These are phyloP conservation scores for Pseudogymnoascus sp. DNA, from an alignment of 2,329 filamentous ascomycete species.

Conservation along the genomic window DNA sequence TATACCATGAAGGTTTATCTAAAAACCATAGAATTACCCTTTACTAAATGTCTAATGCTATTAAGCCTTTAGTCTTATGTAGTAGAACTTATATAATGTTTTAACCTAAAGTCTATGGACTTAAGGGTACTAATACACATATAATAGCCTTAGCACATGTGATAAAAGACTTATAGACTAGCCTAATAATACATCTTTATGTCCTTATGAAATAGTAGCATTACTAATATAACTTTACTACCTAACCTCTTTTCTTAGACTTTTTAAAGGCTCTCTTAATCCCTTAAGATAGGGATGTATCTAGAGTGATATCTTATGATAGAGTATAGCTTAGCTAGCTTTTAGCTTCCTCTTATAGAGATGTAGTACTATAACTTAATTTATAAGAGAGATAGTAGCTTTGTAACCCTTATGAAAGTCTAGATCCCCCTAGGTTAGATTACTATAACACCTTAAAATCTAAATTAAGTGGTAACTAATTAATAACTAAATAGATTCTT, in stretches of 20 bases:
- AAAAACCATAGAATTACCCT: too few species aligned
- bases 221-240: slow-evolving; percentile 25
- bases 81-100: too few species aligned
- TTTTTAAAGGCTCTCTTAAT: slow-evolving; percentile 9
- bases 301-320: slow-evolving; percentile 16
- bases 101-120: too few species aligned
- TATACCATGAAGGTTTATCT: too few species aligned
- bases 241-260: slow-evolving; percentile 18
- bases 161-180: too few species aligned
- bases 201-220: too few species aligned
- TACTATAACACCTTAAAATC: slow-evolving; percentile 16
- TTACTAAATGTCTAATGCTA: too few species aligned
- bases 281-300: slow-evolving; percentile 14
- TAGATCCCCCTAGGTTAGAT: slow-evolving; percentile 13
- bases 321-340: slow-evolving; percentile 15
- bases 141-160: too few species aligned
- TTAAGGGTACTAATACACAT: too few species aligned
- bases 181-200: too few species aligned
- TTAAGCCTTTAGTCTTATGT: too few species aligned
- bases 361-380: slow-evolving; percentile 9
- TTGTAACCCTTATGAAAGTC: slow-evolving; percentile 14
- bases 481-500: slow-evolving; percentile 20
- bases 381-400: slow-evolving; percentile 13
- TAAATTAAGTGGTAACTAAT: slow-evolving; percentile 23
- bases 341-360: slow-evolving; percentile 13